phyloP scores from a whole-genome alignment of 768 basidiomycete species.

The Mycena capillaripes region DNA sequence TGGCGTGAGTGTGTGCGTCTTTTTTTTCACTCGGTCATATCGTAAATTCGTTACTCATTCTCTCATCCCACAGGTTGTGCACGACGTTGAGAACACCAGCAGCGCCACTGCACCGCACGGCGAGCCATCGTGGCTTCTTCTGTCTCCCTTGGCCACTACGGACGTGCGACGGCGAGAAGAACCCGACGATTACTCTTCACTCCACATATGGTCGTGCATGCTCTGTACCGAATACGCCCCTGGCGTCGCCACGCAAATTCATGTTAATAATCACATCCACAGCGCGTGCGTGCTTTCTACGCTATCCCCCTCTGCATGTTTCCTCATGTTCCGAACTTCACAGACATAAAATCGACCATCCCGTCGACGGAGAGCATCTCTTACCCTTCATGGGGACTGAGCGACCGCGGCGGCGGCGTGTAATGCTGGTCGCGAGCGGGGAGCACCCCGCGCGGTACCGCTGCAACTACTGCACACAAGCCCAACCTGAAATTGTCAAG shows the following conservation, averaged over 20 bases:
- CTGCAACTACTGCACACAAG: background rate
- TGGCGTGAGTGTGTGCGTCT: constrained; percentile 21
- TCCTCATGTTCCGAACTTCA: background rate
- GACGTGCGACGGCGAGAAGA: constrained; percentile 7
- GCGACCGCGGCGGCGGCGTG: background rate
- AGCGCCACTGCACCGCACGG: background rate
- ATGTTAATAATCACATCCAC: background rate
- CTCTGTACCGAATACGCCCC: background rate
- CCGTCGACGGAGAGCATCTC: background rate
- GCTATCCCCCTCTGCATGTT: background rate
- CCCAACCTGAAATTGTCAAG: background rate
- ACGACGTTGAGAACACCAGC: background rate
- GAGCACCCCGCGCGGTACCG: background rate
- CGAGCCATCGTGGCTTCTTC: background rate
- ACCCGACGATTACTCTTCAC: background rate
- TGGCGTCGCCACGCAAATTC: background rate
- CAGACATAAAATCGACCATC: background rate
- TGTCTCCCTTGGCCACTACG: background rate
- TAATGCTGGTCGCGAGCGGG: background rate
- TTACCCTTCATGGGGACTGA: background rate
- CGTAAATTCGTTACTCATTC: background rate
- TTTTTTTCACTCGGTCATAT: background rate
- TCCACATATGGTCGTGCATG: background rate
- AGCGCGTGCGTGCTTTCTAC: background rate
- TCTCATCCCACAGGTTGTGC: background rate